Conservation (phyloP, 1,284 basidiomycete genomes). For the Anthracocystis setariae region DNA sequence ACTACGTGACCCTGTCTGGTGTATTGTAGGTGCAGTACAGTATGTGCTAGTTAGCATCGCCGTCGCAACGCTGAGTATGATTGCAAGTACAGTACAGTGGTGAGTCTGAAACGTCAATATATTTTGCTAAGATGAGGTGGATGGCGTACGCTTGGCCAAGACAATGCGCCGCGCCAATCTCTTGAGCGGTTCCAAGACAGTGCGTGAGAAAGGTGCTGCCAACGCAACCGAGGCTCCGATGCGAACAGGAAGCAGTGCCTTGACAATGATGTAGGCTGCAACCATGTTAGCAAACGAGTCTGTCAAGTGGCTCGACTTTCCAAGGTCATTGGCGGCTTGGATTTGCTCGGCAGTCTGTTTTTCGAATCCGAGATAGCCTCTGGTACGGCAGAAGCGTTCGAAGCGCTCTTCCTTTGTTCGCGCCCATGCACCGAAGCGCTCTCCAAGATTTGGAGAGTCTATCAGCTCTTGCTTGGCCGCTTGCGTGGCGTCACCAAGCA, state of each 20-base stretch:
- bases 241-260: slow-evolving; percentile 82
- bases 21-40: no score
- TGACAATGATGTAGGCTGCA: slow-evolving; percentile 83
- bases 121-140: neutral
- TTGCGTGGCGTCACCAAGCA: slow-evolving; percentile 26
- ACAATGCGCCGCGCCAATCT: slow-evolving; percentile 6
- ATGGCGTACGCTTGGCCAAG: neutral
- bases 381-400: slow-evolving; percentile 77
- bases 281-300: slow-evolving; percentile 69
- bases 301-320: slow-evolving; percentile 71
- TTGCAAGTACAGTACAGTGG: no score
- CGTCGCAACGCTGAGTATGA: neutral
- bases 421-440: slow-evolving; percentile 27
- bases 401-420: slow-evolving; percentile 71
- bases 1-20: no score
- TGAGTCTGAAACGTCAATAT: no score
- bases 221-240: slow-evolving; percentile 80
- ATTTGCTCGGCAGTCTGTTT: slow-evolving; percentile 69
- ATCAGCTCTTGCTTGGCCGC: neutral
- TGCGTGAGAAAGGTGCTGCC: slow-evolving; percentile 79
- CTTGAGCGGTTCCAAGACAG: slow-evolving; percentile 74
- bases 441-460: slow-evolving; percentile 5
- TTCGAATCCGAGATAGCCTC: slow-evolving; percentile 83
- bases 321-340: slow-evolving; percentile 42
- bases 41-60: no score